A percentile compares a stretch with the other conserved stretches of the same genome.
Conservation (phyloP, 2,329 filamentous ascomycete species). For the Diaporthe nobilis region DNA sequence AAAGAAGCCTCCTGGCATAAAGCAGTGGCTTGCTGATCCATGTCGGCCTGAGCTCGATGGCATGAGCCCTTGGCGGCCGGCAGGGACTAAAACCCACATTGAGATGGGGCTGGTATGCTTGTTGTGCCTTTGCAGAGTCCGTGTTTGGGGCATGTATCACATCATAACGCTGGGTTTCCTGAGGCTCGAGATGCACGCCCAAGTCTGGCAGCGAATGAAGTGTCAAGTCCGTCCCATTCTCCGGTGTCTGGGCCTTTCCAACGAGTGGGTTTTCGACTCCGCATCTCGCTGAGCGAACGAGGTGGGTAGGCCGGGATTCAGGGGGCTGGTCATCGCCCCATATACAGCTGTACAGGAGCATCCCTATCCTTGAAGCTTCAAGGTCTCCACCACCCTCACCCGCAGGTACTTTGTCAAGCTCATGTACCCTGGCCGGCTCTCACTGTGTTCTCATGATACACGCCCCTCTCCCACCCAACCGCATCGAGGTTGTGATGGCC, state of each 20-base stretch:
- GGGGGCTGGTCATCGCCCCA: slow-evolving; percentile 42
- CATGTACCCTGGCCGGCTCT: slow-evolving; percentile 35
- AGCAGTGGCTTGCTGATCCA: slow-evolving; percentile 29
- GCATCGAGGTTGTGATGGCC: slow-evolving; percentile 34
- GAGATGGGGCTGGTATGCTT: slow-evolving; percentile 32
- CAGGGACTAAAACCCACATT: slow-evolving; percentile 29
- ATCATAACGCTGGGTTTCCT: slow-evolving; percentile 34
- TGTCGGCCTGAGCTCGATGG: slow-evolving; percentile 28
- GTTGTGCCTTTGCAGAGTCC: slow-evolving; percentile 24
- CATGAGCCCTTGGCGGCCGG: slow-evolving; percentile 29
- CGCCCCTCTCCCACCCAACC: slow-evolving; percentile 37
- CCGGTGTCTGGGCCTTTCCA: slow-evolving; percentile 42
- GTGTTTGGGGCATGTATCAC: slow-evolving; percentile 34
- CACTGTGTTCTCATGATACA: slow-evolving; percentile 30
- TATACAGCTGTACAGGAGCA: slow-evolving; percentile 38
- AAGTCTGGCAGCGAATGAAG: slow-evolving; percentile 35
- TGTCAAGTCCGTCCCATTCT: slow-evolving; percentile 36
- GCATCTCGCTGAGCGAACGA: slow-evolving; percentile 42
- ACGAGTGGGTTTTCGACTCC: slow-evolving; percentile 41
- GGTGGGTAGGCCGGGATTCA: slow-evolving; percentile 39
- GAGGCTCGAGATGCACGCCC: slow-evolving; percentile 33
- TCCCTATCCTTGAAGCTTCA: slow-evolving; percentile 41
- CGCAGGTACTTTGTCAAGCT: slow-evolving; percentile 33
- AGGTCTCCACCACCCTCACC: slow-evolving; percentile 37
- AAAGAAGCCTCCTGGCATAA: slow-evolving; percentile 14